Conservation (phyloP, 306 rosid genomes). For the Castanospermum australe region DNA sequence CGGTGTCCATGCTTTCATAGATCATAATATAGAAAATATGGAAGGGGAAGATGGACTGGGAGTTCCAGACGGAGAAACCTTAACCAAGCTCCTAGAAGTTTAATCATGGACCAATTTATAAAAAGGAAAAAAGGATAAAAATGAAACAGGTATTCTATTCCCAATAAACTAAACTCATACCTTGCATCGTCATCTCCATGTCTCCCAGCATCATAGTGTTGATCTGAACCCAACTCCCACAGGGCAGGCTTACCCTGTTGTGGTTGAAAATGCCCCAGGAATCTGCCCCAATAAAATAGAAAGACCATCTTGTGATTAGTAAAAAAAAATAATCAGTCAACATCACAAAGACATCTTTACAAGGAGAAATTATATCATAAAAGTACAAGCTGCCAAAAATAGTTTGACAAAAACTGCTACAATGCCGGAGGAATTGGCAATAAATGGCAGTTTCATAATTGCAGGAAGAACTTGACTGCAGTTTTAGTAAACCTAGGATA, state of each 20-base stretch:
- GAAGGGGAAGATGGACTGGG: neutral
- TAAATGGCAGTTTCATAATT: too few species aligned
- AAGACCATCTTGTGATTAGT: constrained; percentile 4
- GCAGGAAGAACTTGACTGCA: too few species aligned
- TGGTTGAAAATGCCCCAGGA: constrained; percentile 88
- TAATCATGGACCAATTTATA: neutral
- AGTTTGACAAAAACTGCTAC: constrained; percentile 6
- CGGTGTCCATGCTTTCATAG: neutral
- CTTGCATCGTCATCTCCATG: constrained; percentile 46
- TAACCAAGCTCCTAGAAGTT: neutral
- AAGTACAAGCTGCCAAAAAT: neutral
- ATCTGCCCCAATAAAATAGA: constrained; percentile 51
- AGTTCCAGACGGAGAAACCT: neutral
- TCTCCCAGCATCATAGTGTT: constrained; percentile 61
- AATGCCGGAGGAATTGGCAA: neutral
- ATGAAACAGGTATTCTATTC: neutral
- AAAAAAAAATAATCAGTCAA: constrained; percentile 13
- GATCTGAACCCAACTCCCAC: constrained; percentile 91
- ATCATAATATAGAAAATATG: neutral
- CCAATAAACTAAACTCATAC: constrained; percentile 28
- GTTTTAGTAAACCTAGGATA: too few species aligned
- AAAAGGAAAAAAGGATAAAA: neutral
- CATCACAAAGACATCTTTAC: neutral
- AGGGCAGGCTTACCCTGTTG: constrained; percentile 74
- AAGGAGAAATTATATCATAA: constrained; percentile 10